Base-by-base conservation (phyloP, 2,329 filamentous ascomycete species). In the Endoconidiophora laricicola region DNA sequence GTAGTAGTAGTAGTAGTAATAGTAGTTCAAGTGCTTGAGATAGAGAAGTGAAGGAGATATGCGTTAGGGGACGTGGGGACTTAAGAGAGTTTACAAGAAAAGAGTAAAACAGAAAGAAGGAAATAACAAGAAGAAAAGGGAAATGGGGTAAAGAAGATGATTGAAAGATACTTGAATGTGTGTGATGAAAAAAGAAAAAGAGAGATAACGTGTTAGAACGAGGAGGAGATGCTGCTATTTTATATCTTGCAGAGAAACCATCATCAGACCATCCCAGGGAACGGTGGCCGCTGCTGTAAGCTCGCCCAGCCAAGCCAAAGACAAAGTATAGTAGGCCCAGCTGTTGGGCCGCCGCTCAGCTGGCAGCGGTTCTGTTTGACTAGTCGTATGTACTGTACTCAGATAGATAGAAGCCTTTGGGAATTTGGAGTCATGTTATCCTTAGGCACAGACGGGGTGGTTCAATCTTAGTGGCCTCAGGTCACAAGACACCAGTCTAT, bases 221-320 rank as follows among this genome's bases (percentile, higher is more conserved):
- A 44, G 36, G 33, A 48, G 41, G 41, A 44, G 33, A 45, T 23
- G 41, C 40, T 18, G 23, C 14, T 23, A 24, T 29, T 49, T 41
- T 53, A 46, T 49, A 49, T 45, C 36, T 36, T 12, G 16, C 23
- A 12, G 12, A 24, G 20, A 46, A 10, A 16, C 14, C 36, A 24
- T 45, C 44, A 37, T 46, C 33, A 18, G 44, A 46, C 44, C 23
- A 46, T 45, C 20, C 26, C 20, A 20, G n/a, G 44, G 24, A 14
- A 26, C 22, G 16, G 18, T 16, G 29, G 18, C 10, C 37, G 44
- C 29, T 45, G 24, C 6, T 38, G n/a, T 14, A 3, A 16, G 24
- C 29, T 38, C 43, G 22, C 29, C 10, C 37, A 18, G 16, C 20
- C 29, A 26, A 45, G 10, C 23, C 3, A 45, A 33, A 10, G 14